Evolutionary conservation across 2,329 filamentous ascomycete genomes (phyloP), one percentile per base, ranked within the genome.

Genomic region (Stachybotrys chlorohalonatus): DNA sequence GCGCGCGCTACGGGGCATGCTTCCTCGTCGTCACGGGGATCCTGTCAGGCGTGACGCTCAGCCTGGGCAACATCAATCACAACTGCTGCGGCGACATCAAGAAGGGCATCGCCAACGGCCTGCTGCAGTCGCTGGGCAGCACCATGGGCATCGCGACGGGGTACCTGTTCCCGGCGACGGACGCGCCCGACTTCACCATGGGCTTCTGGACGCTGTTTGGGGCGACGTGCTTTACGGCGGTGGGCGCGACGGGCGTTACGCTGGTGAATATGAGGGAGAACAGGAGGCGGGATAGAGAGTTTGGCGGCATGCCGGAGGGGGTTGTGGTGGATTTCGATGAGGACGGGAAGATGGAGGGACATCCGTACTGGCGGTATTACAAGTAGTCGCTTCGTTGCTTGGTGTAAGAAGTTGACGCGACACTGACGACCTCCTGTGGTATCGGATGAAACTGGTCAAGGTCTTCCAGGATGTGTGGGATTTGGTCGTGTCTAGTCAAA

Each of bases 261-360:
- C 7, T 61, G 11, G 50, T 59, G 30, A 57, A 53, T 3, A n/a
- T 54, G 7, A 53, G 30, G 13, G 56, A 62, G 16, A 62, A 62
- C 47, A 54, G 47, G 13, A 49, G 52, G 47, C 54, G 60, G 11
- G 53, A 54, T 32, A 31, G 16, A 15, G 47, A 53, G 24, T 36
- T 46, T 15, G 32, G 47, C 55, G 61, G 47, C 15, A 17, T 17
- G 16, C 47, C 47, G 16, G 47, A 49, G 31, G 47, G 47, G 15
- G 47, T 49, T 16, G 24, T 49, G 11, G 16, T 49, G 11, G 47
- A 49, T 49, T 49, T 30, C 47, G 47, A 49, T 11, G 47, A 49
- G 31, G 47, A 17, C 17, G 47, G n/a, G 31, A 16, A 49, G 16
- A 30, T 49, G 47, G 47, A 49, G 47, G 24, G 11, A 11, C 47